Evolutionary conservation across 2,329 filamentous ascomycete species (phyloP).

Genomic region (Trichophyton benhamiae): DNA sequence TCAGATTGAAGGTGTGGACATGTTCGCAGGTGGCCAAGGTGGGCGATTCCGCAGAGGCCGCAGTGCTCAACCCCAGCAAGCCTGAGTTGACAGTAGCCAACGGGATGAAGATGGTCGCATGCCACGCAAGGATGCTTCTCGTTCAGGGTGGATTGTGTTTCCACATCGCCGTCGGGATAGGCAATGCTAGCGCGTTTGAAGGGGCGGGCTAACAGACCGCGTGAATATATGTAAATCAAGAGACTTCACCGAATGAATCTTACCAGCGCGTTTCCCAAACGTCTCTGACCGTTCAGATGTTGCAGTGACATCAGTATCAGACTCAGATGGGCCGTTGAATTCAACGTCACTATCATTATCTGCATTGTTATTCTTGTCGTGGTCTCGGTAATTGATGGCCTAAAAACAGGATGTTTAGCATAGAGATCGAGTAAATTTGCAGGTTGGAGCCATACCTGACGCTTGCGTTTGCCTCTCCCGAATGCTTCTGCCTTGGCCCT

Average conservation of each 20-base stretch:
- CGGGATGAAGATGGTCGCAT: slow-evolving; percentile 42
- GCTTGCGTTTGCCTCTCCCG: slow-evolving; percentile 69
- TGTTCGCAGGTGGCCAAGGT: slow-evolving; percentile 43
- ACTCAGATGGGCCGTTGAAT: slow-evolving; percentile 14
- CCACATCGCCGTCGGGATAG: neutral
- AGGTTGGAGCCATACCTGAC: slow-evolving; percentile 38
- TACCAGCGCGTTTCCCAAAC: neutral
- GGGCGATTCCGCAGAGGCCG: slow-evolving; percentile 51
- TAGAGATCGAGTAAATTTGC: neutral
- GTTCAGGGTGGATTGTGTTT: neutral
- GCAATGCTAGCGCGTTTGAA: slow-evolving; percentile 28
- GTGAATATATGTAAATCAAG: neutral
- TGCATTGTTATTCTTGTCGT: neutral
- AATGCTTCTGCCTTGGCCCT: slow-evolving; percentile 59
- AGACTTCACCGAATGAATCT: neutral
- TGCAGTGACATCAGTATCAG: slow-evolving; percentile 19
- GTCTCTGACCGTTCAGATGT: neutral
- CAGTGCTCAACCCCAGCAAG: slow-evolving; percentile 48
- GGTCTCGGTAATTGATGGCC: slow-evolving; percentile 11
- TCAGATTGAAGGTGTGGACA: slow-evolving; percentile 54
- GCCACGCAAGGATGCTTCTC: slow-evolving; percentile 35
- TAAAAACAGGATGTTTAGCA: neutral
- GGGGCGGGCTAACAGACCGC: slow-evolving; percentile 14
- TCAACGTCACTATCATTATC: slow-evolving; percentile 10
- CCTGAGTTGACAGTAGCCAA: slow-evolving; percentile 51